phyloP scores from a whole-genome alignment of 2,329 filamentous ascomycete genomes.

The Colletotrichum kahawae region DNA sequence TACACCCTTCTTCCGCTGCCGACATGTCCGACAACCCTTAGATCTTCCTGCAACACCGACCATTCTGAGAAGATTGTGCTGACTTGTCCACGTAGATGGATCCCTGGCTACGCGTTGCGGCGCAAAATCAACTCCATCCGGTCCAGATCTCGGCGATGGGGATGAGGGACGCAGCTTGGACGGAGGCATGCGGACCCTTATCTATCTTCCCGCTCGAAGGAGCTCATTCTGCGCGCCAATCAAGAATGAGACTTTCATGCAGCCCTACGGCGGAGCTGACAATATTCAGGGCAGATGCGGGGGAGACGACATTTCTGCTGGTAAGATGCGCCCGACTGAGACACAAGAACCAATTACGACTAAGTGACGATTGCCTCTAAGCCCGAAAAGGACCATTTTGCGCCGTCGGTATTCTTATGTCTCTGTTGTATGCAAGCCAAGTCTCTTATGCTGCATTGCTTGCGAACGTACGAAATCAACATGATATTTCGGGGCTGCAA shows the following conservation, averaged over 20 bases:
- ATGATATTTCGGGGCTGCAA: neutral
- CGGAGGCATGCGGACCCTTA: neutral
- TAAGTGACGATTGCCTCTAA: neutral
- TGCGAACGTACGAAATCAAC: neutral
- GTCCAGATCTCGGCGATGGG: neutral
- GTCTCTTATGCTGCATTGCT: neutral
- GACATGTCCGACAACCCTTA: constrained; percentile 18
- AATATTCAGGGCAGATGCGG: neutral
- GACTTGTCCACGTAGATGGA: neutral
- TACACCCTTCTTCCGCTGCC: constrained; percentile 22
- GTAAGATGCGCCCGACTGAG: neutral
- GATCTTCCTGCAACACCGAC: constrained; percentile 22
- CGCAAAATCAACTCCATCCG: neutral
- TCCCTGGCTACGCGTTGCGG: neutral
- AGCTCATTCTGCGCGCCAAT: neutral
- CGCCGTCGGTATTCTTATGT: neutral
- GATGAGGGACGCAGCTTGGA: neutral
- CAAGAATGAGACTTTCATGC: neutral
- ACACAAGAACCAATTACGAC: neutral
- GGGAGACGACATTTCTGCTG: neutral
- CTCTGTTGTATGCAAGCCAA: neutral
- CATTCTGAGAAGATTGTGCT: neutral
- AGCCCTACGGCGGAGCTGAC: neutral
- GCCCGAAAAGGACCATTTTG: neutral
- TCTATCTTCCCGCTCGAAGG: neutral